Evolutionary conservation across 2,329 filamentous ascomycete species (phyloP).

Genomic region (Diplodia corticola): DNA sequence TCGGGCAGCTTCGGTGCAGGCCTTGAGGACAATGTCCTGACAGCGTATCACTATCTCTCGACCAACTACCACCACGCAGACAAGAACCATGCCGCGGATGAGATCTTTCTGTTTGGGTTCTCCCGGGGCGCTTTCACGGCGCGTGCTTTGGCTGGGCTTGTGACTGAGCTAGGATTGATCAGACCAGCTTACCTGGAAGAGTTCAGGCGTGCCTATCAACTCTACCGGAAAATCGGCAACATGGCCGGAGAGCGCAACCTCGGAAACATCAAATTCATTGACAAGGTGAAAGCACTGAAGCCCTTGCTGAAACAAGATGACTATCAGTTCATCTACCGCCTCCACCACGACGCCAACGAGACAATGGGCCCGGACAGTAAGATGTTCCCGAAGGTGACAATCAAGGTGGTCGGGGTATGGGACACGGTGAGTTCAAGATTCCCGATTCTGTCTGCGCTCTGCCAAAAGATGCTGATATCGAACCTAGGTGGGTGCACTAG

Average conservation of each 20-base stretch:
- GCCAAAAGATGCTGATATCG: slow-evolving; percentile 25
- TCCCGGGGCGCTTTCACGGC: slow-evolving; percentile 49
- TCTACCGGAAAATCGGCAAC: slow-evolving; percentile 29
- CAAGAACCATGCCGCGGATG: slow-evolving; percentile 51
- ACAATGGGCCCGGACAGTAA: not conserved
- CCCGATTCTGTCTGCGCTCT: not conserved
- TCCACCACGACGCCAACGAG: not conserved
- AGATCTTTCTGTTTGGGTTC: slow-evolving; percentile 50
- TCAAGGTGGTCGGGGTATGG: slow-evolving; percentile 51
- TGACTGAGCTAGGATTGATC: slow-evolving; percentile 50
- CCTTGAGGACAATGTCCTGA: slow-evolving; percentile 49
- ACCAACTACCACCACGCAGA: slow-evolving; percentile 53
- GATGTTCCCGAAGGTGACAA: slow-evolving; percentile 26
- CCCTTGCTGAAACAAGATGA: not conserved
- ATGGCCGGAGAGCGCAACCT: not conserved
- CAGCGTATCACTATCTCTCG: slow-evolving; percentile 53
- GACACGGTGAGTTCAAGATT: slow-evolving; percentile 46
- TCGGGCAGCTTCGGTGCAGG: slow-evolving; percentile 33
- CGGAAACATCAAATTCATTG: not conserved
- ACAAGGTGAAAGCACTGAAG: not conserved
- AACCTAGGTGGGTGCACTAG: slow-evolving; percentile 27
- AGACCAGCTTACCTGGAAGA: slow-evolving; percentile 48
- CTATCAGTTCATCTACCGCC: not conserved
- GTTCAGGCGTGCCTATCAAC: slow-evolving; percentile 42
- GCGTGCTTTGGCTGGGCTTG: slow-evolving; percentile 44